Base-by-base conservation (phyloP, 352 stramenopile species). In the Globisporangium nunn region DNA sequence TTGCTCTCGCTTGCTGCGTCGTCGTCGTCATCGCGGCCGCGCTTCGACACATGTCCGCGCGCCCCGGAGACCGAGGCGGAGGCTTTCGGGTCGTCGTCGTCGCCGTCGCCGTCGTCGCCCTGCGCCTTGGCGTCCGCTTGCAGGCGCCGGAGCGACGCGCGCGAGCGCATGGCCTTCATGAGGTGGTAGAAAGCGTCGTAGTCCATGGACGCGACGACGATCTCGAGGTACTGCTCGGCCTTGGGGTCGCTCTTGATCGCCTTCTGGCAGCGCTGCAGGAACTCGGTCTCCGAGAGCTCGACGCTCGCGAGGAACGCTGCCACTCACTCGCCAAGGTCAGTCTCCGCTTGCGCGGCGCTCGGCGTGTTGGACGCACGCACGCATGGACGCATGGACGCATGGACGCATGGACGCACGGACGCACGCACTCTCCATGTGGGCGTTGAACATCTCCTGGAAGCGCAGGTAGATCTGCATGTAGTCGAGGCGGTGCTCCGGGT, bases 131-230 rank as follows among this genome's bases (percentile, higher is more conserved):
- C 58, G 8, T 76, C 71, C 4, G 66, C 63, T 1, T 65, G 50
- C 46, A 44, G n/a, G 6, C 45, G 80, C 44, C 87, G 72, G 23
- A 76, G 63, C 11, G 67, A 63, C 10, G 80, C 78, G 3, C 80
- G 70, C 33, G 62, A 68, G 3, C 78, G 78, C 78, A 91, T 88
- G 45, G 70, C 62, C 63, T 87, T 85, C 78, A 91, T 91, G 44
- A 91, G 70, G 33, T 68, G 52, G 56, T 68, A 87, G 64, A 91
- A 90, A 6, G 78, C 78, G 37, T 85, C 67, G 57, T 88, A 88
- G 61, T 88, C 76, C 77, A 88, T 91, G 48, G 80, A 91, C 43
- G 80, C 80, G 39, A 88, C 65, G 54, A 91, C 80, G 15, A 91
- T 79, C 43, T 88, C 80, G 28, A 91, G 62, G 54, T 87, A 91